Evolutionary conservation across 1,284 basidiomycete genomes (phyloP), one percentile per base, ranked within the genome.

Genomic region (Cryptococcus amylolentus): DNA sequence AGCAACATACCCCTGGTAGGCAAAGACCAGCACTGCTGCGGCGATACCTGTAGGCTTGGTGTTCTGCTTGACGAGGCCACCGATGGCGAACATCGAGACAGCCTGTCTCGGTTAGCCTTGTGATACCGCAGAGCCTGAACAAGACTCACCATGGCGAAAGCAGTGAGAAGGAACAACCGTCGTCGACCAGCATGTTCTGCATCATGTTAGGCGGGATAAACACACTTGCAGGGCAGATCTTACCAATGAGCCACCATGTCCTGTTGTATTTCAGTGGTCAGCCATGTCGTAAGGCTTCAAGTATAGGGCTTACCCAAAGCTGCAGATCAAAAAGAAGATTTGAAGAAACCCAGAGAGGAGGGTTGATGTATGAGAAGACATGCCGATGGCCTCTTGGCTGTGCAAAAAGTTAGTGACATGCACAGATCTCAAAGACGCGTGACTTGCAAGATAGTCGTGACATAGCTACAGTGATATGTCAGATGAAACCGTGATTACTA

Each of bases 391-490:
- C 20, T 58, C 57, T 51, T 62, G 46, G 48, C 57, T 58, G 39
- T 28, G 26, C 37, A 20, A 5, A 14, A 18, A 5, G 12, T 6
- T 9, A 27, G 23, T 23, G 9, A n/a, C 18, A 43, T 42, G 23
- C 14, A 38, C 9, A 20, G 5, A 45, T n/a, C 9, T 35, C 3
- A 2, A 13, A 13, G n/a, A 9, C 14, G 9, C 9, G 2, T 37
- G n/a, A 44, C 54, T 53, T 35, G 56, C 57, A 62, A 62, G 48
- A 62, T 62, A 9, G 60, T 55, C 10, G 60, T 62, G 9, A 62
- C 54, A 39, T 62, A 62, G 57, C 54, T 56, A 40, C 46, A 37
- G 31, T 26, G 7, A n/a, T 35, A 18, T 18, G 18, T 23, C 14
- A 20, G 41, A 5, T 23, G 26, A n/a, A 13, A 26, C 38, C 23